Evolutionary conservation across 2,329 filamentous ascomycete species (phyloP).

Genomic region (Penicillium rolfsii): DNA sequence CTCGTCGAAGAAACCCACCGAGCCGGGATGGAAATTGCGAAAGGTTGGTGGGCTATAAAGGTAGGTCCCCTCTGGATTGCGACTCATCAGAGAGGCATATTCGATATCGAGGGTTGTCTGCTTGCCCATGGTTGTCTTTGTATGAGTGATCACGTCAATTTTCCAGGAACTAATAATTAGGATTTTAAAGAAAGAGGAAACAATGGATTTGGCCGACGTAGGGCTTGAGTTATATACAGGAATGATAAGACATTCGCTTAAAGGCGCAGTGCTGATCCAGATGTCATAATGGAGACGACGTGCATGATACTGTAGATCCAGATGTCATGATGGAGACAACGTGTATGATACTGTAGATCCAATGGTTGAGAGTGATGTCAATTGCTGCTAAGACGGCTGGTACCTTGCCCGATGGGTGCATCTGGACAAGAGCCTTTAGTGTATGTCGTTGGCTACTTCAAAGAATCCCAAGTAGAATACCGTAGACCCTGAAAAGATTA

Average conservation of each 20-base stretch:
- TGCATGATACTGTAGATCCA: constrained; percentile 1
- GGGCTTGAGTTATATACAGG: not conserved
- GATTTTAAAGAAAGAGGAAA: not conserved
- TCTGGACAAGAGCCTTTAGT: not conserved
- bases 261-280: not conserved
- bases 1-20: constrained; percentile 15
- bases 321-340: constrained; percentile 1
- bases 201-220: too few species aligned
- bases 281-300: constrained; percentile 1
- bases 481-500: not conserved
- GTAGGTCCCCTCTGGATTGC: constrained; percentile 14
- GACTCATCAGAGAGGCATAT: constrained; percentile 20
- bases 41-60: constrained; percentile 16
- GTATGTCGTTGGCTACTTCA: not conserved
- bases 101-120: constrained; percentile 8
- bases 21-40: constrained; percentile 14
- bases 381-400: not conserved
- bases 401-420: not conserved
- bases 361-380: not conserved
- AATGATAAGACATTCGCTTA: not conserved
- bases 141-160: not conserved
- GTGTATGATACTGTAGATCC: not conserved
- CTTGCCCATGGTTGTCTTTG: not conserved
- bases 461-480: too few species aligned
- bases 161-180: too few species aligned